A percentile compares a stretch with the other conserved stretches of the same genome.
Evolutionary conservation across 768 basidiomycete genomes (phyloP).

Genomic region (Mycena chlorophos): DNA sequence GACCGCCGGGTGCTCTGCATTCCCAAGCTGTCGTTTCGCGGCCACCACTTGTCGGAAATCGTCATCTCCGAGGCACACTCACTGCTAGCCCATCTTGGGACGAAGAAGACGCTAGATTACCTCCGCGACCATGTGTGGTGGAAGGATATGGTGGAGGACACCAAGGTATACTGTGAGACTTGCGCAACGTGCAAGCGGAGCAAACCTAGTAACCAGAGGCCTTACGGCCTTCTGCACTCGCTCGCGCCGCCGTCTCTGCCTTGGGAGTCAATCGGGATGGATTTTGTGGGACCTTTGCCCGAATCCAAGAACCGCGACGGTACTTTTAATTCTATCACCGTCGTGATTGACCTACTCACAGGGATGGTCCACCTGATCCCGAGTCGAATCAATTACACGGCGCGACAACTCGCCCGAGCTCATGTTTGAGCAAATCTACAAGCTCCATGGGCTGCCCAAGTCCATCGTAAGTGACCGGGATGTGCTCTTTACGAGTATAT

Average conservation of each 20-base stretch:
- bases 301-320: not conserved
- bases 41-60: slow-evolving; percentile 27
- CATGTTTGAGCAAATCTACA: not conserved
- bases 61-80: slow-evolving; percentile 42
- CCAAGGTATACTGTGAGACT: slow-evolving; percentile 23
- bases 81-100: slow-evolving; percentile 40
- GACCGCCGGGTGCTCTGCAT: slow-evolving; percentile 25
- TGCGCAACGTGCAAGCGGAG: no score
- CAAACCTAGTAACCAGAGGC: no score
- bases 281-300: not conserved
- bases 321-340: not conserved
- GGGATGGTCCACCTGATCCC: not conserved
- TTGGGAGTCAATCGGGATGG: not conserved
- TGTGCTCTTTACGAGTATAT: no score
- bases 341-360: not conserved
- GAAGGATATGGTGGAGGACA: slow-evolving; percentile 24
- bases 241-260: not conserved
- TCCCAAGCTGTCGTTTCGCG: slow-evolving; percentile 25
- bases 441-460: not conserved
- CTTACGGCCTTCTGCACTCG: not conserved
- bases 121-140: slow-evolving; percentile 28
- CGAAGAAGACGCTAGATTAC: slow-evolving; percentile 34
- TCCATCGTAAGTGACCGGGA: no score
- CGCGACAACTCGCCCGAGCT: not conserved
- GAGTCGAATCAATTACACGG: not conserved